phyloP scores from a whole-genome alignment of 768 basidiomycete species.

The Saitozyma podzolica region DNA sequence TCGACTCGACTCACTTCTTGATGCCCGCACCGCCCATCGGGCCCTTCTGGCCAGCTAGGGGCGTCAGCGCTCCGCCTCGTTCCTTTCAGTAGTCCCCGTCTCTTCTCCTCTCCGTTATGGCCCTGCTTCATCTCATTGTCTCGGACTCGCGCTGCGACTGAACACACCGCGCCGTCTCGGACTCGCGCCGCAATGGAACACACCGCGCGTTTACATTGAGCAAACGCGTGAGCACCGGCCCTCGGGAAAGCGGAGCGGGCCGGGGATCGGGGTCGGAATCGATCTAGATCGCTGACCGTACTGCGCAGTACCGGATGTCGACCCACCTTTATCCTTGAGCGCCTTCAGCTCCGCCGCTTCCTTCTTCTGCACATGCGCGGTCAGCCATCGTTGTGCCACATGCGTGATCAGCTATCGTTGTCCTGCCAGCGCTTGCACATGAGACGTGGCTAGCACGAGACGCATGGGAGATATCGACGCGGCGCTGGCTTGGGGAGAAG shows the following conservation, averaged over 20 bases:
- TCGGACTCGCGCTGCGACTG: too few species aligned
- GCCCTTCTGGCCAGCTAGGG: constrained; percentile 29
- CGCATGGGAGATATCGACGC: too few species aligned
- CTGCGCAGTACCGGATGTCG: not conserved
- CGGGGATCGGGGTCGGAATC: too few species aligned
- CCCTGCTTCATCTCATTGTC: too few species aligned
- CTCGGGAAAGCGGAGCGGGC: too few species aligned
- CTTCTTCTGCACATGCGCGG: constrained; percentile 14
- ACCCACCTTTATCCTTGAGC: constrained; percentile 30
- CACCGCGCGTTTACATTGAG: too few species aligned
- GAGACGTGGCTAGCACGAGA: not conserved
- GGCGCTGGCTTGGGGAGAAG: not conserved
- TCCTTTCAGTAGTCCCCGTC: too few species aligned
- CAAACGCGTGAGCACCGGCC: too few species aligned
- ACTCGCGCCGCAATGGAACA: too few species aligned
- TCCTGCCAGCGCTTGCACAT: not conserved
- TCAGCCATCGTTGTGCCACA: not conserved
- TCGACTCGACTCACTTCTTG: constrained; percentile 40
- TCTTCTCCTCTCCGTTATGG: too few species aligned
- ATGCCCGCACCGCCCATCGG: constrained; percentile 44
- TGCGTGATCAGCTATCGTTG: not conserved
- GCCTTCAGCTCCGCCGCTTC: constrained; percentile 35
- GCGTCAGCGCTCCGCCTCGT: not conserved
- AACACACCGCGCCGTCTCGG: too few species aligned
- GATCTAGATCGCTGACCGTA: too few species aligned